Evolutionary conservation across 129 eudicot genomes (phyloP), one percentile per base, ranked within the genome.

Genomic region (Solidago caesia): DNA sequence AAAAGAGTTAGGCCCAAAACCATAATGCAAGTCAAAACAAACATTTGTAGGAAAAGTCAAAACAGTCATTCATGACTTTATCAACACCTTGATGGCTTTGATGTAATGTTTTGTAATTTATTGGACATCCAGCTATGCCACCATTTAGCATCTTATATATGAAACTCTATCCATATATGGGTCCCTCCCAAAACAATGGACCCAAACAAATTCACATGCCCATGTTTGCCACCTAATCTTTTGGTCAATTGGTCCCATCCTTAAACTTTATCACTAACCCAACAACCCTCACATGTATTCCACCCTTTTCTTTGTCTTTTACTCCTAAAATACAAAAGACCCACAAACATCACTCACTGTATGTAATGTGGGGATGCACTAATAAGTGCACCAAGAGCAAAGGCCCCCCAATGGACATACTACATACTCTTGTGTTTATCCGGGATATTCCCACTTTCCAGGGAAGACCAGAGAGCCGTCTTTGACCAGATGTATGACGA

Each of bases 251-350:
- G 83, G 83, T 57, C 83, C 83, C 83, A 63, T 61, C 10, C 49
- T 6, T 44, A 67, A 58, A 72, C 2, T 47, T 70, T 26, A 63
- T 52, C 81, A 69, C 68, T 77, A 71, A 67, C 71, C 71, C 76
- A 69, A 77, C 81, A 47, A 77, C 76, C 81, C 75, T 79, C 78
- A 79, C 83, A 79, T 79, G 83, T 78, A 72, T 78, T 21, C 55
- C 55, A 65, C 78, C 73, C 46, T 72, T 66, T 52, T 63, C 78
- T 79, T 65, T 79, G 73, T 72, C 82, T 78, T 53, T 56, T 57
- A 8, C 64, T 15, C 16, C 42, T 71, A n/a, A 44, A 13, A 58
- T 33, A 71, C 66, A 55, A 71, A 42, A 64, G 65, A 69, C 58
- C 44, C 45, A 75, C 73, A n/a, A 52, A 66, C 70, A 64, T 63